Conservation (phyloP, 164 flowering plant genomes). For the Malania oleifera region DNA sequence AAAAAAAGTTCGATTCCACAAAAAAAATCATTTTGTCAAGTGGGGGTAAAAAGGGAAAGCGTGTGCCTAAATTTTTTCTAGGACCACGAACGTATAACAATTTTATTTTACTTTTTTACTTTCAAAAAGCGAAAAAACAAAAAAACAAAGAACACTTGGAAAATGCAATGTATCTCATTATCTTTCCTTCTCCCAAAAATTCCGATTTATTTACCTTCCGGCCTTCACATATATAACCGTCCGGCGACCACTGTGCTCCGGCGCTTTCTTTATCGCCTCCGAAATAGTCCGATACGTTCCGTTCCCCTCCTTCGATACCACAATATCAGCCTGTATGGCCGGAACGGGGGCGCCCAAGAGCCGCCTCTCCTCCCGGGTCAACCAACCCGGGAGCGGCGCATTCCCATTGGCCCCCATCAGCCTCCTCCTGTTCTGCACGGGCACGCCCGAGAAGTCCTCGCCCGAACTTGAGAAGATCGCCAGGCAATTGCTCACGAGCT, state of each 20-base stretch:
- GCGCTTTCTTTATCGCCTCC: conserved; percentile 78
- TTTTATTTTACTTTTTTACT: too few species aligned
- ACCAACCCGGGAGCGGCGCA: conserved; percentile 49
- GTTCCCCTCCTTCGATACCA: conserved; percentile 67
- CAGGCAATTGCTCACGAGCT: conserved; percentile 57
- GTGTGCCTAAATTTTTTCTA: too few species aligned
- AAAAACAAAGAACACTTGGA: too few species aligned
- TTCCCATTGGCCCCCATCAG: conserved; percentile 19
- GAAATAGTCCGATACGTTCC: conserved; percentile 62
- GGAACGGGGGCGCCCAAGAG: conserved; percentile 41
- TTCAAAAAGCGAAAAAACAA: too few species aligned
- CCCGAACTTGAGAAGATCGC: conserved; percentile 51
- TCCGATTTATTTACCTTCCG: conserved; percentile 94
- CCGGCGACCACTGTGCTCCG: conserved; percentile 49
- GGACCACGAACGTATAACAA: too few species aligned
- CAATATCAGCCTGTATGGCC: conserved; percentile 50
- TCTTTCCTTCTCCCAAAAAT: too few species aligned
- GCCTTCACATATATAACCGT: conserved; percentile 72
- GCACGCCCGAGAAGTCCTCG: conserved; percentile 63
- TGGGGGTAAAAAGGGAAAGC: too few species aligned
- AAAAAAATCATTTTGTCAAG: too few species aligned
- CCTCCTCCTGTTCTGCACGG: conserved; percentile 61
- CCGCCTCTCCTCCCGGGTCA: conserved; percentile 43
- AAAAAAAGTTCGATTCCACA: too few species aligned
- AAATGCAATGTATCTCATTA: too few species aligned